These are phyloP conservation scores for Phlyctochytrium bullatum DNA, from an alignment of 192 early-diverging fungal genomes.

Conservation along the genomic window DNA sequence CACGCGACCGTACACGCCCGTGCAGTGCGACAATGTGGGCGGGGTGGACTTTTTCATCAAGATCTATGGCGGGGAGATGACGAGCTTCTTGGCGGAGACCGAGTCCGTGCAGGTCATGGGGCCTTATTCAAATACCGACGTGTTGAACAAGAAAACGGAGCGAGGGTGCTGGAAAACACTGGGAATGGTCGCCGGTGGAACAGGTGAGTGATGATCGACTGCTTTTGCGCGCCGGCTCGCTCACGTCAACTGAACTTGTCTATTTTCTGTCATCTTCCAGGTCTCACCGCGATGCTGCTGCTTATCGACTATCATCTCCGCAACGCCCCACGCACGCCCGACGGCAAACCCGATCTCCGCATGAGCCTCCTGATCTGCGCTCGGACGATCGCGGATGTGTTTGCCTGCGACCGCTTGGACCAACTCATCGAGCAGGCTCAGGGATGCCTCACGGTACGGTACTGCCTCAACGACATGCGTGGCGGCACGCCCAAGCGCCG, in stretches of 20 bases:
- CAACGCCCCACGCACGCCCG: slow-evolving; percentile 20
- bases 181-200: slow-evolving; percentile 36
- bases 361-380: slow-evolving; percentile 19
- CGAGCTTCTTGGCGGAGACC: slow-evolving; percentile 22
- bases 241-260: slow-evolving; percentile 11
- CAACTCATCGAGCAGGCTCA: slow-evolving; percentile 5
- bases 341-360: slow-evolving; percentile 6
- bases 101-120: slow-evolving; percentile 25
- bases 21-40: slow-evolving; percentile 11
- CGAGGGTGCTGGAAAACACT: slow-evolving; percentile 32
- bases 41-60: slow-evolving; percentile 29
- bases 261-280: slow-evolving; percentile 14
- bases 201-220: slow-evolving; percentile 24
- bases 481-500: not conserved
- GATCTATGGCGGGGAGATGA: slow-evolving; percentile 30
- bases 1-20: slow-evolving; percentile 28
- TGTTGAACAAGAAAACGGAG: slow-evolving; percentile 12
- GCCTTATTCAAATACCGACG: slow-evolving; percentile 17
- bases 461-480: not conserved
- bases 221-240: not conserved
- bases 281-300: slow-evolving; percentile 27
- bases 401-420: slow-evolving; percentile 22
- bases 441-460: slow-evolving; percentile 14
- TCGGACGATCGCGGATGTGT: slow-evolving; percentile 25
- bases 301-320: slow-evolving; percentile 37